Evolutionary conservation across 2,329 filamentous ascomycete species (phyloP).

Genomic region (Alternaria gaisen): DNA sequence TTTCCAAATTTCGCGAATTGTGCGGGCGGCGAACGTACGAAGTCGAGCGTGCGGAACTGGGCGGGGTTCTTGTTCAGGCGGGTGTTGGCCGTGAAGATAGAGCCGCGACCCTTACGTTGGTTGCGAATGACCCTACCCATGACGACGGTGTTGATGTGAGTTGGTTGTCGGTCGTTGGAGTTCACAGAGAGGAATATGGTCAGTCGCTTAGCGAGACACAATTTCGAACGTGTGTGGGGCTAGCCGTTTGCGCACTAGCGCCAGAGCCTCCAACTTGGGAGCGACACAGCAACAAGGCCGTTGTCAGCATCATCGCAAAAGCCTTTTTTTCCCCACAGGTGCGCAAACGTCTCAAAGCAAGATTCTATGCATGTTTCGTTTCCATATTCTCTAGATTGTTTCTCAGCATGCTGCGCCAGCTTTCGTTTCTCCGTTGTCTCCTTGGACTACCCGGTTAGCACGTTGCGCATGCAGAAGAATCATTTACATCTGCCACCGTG

Average conservation of each 20-base stretch:
- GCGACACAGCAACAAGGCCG: neutral
- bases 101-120: conserved; percentile 76
- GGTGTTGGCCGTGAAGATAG: conserved; percentile 74
- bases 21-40: conserved; percentile 56
- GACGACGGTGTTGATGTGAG: conserved; percentile 49
- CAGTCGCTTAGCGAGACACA: conserved; percentile 14
- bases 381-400: no score
- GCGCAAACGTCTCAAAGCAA: no score
- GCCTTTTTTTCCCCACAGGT: neutral
- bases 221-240: conserved; percentile 22
- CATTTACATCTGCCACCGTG: neutral
- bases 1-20: conserved; percentile 26
- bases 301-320: neutral
- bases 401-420: no score
- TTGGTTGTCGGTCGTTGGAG: conserved; percentile 23
- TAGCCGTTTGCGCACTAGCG: conserved; percentile 17
- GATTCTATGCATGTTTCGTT: no score
- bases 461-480: no score
- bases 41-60: conserved; percentile 97
- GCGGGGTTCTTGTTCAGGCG: conserved; percentile 90
- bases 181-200: conserved; percentile 1
- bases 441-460: neutral
- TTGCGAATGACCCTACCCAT: conserved; percentile 78
- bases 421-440: neutral
- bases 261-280: neutral